A percentile compares a stretch with the other conserved stretches of the same genome.
These are phyloP conservation scores for Neofusicoccum umdonicola DNA, from an alignment of 2,329 filamentous ascomycete genomes.

Conservation along the genomic window DNA sequence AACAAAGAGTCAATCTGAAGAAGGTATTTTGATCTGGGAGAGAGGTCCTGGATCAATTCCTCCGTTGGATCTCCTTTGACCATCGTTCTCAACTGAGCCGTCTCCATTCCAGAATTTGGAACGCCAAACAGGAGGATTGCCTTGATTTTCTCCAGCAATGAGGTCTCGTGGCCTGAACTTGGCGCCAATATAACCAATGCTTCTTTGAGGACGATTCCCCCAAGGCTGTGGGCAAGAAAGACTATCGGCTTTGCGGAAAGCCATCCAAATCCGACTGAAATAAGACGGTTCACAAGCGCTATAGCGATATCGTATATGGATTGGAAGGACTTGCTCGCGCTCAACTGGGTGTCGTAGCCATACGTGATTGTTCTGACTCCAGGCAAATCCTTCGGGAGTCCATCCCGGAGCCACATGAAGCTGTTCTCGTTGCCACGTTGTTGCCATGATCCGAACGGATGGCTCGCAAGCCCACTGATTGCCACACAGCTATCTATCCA, in stretches of 20 bases:
- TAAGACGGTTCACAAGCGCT: background rate
- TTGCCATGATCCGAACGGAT: background rate
- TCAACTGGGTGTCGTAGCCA: background rate
- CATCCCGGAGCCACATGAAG: constrained; percentile 3
- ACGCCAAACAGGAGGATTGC: background rate
- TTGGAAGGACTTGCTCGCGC: background rate
- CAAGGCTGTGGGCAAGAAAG: background rate
- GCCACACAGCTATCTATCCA: background rate
- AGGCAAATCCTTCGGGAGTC: background rate
- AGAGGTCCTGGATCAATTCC: background rate
- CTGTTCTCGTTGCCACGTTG: background rate
- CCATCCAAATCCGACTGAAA: background rate
- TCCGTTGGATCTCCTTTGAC: background rate
- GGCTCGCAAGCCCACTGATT: background rate
- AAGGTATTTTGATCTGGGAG: background rate
- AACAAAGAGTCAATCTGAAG: background rate
- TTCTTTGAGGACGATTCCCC: background rate
- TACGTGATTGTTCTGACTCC: background rate
- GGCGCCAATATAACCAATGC: background rate
- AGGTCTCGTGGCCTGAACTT: background rate
- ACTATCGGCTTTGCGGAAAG: background rate
- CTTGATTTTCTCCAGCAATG: background rate
- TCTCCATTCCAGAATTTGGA: background rate
- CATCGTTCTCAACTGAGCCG: background rate
- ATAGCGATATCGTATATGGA: background rate